Percentiles rank a stretch among this genome's conserved stretches.
Conservation (phyloP, 495 filamentous ascomycete genomes). For the Parachaetomium inaequale region DNA sequence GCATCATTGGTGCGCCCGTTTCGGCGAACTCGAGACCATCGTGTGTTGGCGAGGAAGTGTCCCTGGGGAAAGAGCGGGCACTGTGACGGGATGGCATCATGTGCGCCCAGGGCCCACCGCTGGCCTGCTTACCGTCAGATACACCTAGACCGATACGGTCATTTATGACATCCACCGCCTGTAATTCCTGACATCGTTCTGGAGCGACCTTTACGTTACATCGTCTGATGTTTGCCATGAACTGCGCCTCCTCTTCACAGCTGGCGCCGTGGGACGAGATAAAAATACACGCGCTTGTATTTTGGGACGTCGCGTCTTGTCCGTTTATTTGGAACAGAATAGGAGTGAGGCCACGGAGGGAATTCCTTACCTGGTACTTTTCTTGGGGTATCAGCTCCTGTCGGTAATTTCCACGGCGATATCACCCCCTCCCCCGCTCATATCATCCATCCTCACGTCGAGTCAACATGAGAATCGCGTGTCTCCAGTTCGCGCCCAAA, state of each 20-base stretch:
- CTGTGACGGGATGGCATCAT: too few relatives aligned
- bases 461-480: slow-evolving; percentile 70
- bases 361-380: too few relatives aligned
- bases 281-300: slow-evolving; percentile 14
- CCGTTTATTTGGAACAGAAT: neutral
- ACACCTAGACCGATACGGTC: neutral
- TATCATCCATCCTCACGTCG: neutral
- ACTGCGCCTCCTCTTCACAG: slow-evolving; percentile 1
- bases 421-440: too few relatives aligned
- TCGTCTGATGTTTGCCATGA: slow-evolving; percentile 2
- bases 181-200: neutral
- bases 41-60: neutral
- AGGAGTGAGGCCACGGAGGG: neutral
- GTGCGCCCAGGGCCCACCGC: too few relatives aligned
- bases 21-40: neutral
- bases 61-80: too few relatives aligned
- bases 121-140: too few relatives aligned
- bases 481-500: slow-evolving; percentile 72
- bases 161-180: neutral
- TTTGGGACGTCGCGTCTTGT: neutral
- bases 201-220: neutral
- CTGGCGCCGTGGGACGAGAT: neutral
- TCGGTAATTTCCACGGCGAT: too few relatives aligned
- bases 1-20: neutral
- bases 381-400: too few relatives aligned